phyloP scores from a whole-genome alignment of 306 rosid species.

The Albizia julibrissin region DNA sequence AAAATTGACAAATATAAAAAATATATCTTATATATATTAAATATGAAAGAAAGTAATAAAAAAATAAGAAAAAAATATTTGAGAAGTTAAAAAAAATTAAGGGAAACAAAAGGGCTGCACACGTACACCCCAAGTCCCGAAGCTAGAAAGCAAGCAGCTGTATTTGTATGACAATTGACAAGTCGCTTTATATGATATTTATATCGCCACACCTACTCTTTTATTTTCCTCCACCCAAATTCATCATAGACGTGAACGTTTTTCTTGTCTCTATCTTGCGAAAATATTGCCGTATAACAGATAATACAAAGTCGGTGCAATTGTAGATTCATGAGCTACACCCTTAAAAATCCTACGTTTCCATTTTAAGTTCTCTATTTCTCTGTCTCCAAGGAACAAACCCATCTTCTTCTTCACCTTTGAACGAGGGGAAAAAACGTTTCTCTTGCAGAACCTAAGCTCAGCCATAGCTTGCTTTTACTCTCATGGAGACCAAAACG shows the following conservation, averaged over 20 bases:
- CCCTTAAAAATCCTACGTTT: neutral
- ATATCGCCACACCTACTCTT: neutral
- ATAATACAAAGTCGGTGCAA: neutral
- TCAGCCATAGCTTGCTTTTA: neutral
- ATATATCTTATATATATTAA: no score
- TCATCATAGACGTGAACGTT: neutral
- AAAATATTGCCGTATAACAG: neutral
- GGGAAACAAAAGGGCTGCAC: no score
- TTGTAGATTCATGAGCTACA: neutral
- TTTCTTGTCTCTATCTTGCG: neutral
- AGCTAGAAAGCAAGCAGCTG: no score
- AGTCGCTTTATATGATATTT: neutral
- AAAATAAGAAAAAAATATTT: no score
- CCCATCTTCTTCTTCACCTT: neutral
- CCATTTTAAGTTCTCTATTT: neutral
- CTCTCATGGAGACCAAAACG: neutral
- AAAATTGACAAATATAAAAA: no score
- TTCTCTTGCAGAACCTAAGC: neutral
- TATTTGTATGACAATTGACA: no score
- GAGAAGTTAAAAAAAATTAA: no score
- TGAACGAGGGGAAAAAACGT: neutral
- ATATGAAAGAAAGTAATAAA: no score
- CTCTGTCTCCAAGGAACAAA: neutral
- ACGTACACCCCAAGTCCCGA: no score
- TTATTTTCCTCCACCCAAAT: neutral